phyloP scores from a whole-genome alignment of 371 early-diverging fungal genomes.

The Zancudomyces culisetae region DNA sequence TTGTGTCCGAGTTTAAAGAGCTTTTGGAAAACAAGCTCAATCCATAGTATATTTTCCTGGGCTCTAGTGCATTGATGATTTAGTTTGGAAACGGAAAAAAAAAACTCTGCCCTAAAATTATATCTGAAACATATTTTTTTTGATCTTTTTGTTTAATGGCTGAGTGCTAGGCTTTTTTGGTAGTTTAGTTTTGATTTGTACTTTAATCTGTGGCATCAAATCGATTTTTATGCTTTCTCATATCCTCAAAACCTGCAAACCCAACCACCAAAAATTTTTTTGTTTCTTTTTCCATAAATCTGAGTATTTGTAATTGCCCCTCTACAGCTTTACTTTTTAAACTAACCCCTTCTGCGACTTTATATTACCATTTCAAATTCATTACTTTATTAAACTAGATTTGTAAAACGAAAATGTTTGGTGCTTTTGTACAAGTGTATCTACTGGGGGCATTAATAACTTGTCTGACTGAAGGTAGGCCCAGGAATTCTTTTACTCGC shows the following conservation, averaged over 20 bases:
- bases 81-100: too few species aligned
- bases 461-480: background rate
- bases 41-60: too few species aligned
- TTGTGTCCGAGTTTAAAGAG: constrained; percentile 66
- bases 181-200: too few species aligned
- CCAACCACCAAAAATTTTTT: background rate
- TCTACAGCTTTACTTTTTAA: too few species aligned
- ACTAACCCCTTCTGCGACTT: too few species aligned
- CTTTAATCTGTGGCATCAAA: too few species aligned
- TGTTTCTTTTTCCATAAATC: background rate
- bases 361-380: too few species aligned
- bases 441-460: background rate
- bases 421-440: background rate
- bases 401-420: background rate
- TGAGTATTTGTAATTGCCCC: too few species aligned
- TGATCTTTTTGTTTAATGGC: background rate
- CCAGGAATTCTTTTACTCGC: background rate
- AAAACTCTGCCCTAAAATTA: too few species aligned
- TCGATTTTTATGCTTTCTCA: background rate
- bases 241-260: background rate
- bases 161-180: background rate
- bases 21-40: constrained; percentile 26
- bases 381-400: too few species aligned
- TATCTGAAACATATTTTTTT: too few species aligned
- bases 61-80: too few species aligned